Evolutionary conservation across 2,329 filamentous ascomycete species (phyloP).

Genomic region (Cladosporium phlei): DNA sequence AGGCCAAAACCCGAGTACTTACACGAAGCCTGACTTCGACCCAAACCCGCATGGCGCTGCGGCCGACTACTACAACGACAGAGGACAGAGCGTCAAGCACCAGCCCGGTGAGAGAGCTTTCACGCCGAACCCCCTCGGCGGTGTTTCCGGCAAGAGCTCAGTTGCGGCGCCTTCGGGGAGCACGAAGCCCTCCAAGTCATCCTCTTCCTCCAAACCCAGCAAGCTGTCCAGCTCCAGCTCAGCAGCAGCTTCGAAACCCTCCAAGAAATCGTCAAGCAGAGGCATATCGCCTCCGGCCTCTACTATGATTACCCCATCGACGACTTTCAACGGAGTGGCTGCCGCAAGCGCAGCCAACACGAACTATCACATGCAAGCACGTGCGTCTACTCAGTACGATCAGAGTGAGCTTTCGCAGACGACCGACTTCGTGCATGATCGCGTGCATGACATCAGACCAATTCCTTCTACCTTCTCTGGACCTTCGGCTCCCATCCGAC

Average conservation of each 20-base stretch:
- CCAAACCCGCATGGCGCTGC: constrained; percentile 50
- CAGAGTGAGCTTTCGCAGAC: constrained; percentile 14
- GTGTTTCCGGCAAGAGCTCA: not conserved
- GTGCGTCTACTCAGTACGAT: constrained; percentile 8
- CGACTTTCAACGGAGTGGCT: not conserved
- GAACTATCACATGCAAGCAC: constrained; percentile 4
- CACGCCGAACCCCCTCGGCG: constrained; percentile 29
- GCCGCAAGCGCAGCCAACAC: not conserved
- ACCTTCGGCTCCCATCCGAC: constrained; percentile 15
- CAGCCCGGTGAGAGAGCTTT: constrained; percentile 58
- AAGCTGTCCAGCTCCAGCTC: constrained; percentile 15
- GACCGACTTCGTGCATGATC: constrained; percentile 13
- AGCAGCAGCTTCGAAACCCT: constrained; percentile 8
- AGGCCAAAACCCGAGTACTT: constrained; percentile 49
- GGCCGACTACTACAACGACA: constrained; percentile 42
- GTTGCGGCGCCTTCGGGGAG: constrained; percentile 18
- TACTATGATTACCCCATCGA: not conserved
- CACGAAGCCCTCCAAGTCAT: constrained; percentile 31
- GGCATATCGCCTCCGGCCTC: not conserved
- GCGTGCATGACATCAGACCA: no score
- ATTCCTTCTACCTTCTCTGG: constrained; percentile 10
- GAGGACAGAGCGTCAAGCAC: constrained; percentile 47
- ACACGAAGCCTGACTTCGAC: constrained; percentile 41
- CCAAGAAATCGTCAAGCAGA: constrained; percentile 11
- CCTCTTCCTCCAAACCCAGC: constrained; percentile 29